These are phyloP conservation scores for Erodium moschatum DNA, from an alignment of 441 rosid species.

Conservation along the genomic window DNA sequence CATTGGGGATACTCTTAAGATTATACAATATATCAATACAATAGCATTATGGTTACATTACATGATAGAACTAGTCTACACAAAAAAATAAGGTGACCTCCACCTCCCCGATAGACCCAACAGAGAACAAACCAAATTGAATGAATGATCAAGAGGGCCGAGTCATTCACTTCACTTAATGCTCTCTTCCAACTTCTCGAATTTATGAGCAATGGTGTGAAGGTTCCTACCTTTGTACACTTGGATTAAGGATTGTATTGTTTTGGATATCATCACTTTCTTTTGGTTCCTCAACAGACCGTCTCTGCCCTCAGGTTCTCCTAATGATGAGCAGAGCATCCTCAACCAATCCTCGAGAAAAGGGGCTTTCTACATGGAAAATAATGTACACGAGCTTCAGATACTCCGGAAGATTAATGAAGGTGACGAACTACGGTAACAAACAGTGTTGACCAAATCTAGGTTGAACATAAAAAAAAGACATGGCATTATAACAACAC, in stretches of 20 bases:
- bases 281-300: constrained; percentile 41
- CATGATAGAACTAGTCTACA: too few species aligned
- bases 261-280: constrained; percentile 60
- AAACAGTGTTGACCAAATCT: too few species aligned
- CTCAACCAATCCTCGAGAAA: constrained; percentile 85
- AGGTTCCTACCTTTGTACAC: constrained; percentile 36
- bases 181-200: constrained; percentile 29
- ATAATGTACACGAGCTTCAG: constrained; percentile 10
- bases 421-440: not conserved
- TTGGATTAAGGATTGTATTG: constrained; percentile 43
- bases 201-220: constrained; percentile 32
- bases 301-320: constrained; percentile 25
- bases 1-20: too few species aligned
- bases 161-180: too few species aligned
- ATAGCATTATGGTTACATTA: too few species aligned
- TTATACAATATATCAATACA: too few species aligned
- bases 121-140: too few species aligned
- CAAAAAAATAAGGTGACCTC: too few species aligned
- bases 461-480: too few species aligned
- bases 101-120: too few species aligned
- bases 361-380: constrained; percentile 47
- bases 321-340: constrained; percentile 45
- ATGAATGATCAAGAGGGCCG: too few species aligned
- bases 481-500: too few species aligned
- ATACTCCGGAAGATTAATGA: not conserved